A percentile compares a stretch with the other conserved stretches of the same genome.
These are phyloP conservation scores for Phialophora macrospora DNA, from an alignment of 2,329 filamentous ascomycete genomes.

Conservation along the genomic window DNA sequence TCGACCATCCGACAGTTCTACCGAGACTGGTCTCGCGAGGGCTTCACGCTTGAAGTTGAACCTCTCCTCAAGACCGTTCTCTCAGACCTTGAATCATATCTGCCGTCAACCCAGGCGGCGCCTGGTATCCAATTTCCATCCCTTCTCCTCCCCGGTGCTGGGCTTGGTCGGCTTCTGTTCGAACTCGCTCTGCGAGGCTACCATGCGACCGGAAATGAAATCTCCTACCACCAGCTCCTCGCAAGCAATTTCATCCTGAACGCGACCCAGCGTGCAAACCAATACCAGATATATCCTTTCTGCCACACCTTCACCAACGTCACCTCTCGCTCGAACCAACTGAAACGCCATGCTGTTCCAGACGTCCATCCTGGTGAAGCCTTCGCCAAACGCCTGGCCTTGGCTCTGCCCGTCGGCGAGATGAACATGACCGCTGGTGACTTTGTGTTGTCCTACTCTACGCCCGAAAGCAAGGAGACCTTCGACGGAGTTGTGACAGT, in stretches of 20 bases:
- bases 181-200: conserved; percentile 78
- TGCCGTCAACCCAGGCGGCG: conserved; percentile 33
- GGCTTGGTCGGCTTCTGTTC: conserved; percentile 85
- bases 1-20: conserved; percentile 94
- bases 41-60: conserved; percentile 69
- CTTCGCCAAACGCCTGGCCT: conserved; percentile 49
- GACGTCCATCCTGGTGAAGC: conserved; percentile 73
- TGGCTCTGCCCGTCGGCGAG: conserved; percentile 56
- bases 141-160: conserved; percentile 87
- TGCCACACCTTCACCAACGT: conserved; percentile 89
- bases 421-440: conserved; percentile 96
- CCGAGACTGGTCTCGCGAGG: conserved; percentile 88
- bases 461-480: conserved; percentile 61
- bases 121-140: conserved; percentile 54
- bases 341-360: conserved; percentile 74
- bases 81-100: conserved; percentile 61
- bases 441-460: conserved; percentile 80
- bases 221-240: conserved; percentile 95
- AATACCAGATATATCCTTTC: conserved; percentile 83
- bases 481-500: conserved; percentile 88
- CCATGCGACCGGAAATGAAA: conserved; percentile 85
- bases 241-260: conserved; percentile 69
- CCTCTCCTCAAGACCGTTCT: conserved; percentile 78
- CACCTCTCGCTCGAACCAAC: conserved; percentile 71
- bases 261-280: conserved; percentile 59